Percentiles rank a stretch among this genome's conserved stretches.
phyloP scores from a whole-genome alignment of 345 rosid species.

The Reutealis trisperma region DNA sequence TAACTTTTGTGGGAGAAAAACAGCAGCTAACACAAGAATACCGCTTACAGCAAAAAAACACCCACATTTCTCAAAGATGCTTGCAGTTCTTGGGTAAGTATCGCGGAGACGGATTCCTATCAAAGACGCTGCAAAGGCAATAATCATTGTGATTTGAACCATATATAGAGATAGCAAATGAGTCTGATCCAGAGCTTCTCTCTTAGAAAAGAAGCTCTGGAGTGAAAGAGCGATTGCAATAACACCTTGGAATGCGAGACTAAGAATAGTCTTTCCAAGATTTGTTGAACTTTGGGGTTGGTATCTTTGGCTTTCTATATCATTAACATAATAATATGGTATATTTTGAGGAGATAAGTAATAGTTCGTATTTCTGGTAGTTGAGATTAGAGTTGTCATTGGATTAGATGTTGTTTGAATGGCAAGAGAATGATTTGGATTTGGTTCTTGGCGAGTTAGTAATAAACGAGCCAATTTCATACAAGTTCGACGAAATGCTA shows the following conservation, averaged over 20 bases:
- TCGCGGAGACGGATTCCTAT: neutral
- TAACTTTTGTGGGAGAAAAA: constrained; percentile 2
- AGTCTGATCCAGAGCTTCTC: neutral
- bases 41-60: neutral
- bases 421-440: too few species aligned
- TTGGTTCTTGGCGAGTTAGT: too few species aligned
- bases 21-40: neutral
- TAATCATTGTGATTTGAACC: neutral
- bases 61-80: neutral
- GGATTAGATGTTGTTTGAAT: too few species aligned
- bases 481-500: too few species aligned
- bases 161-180: neutral
- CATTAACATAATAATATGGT: too few species aligned
- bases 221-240: neutral
- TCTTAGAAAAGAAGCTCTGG: neutral
- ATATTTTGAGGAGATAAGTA: too few species aligned
- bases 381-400: too few species aligned
- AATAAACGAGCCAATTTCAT: too few species aligned
- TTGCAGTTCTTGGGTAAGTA: constrained; percentile 5
- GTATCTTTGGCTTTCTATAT: too few species aligned
- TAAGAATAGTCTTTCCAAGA: neutral
- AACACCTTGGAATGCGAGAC: constrained; percentile 3
- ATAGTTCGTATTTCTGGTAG: too few species aligned
- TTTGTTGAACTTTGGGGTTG: too few species aligned
- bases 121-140: constrained; percentile 8